Conservation (phyloP, 352 stramenopile genomes). For the Elongisporangium undulatum region DNA sequence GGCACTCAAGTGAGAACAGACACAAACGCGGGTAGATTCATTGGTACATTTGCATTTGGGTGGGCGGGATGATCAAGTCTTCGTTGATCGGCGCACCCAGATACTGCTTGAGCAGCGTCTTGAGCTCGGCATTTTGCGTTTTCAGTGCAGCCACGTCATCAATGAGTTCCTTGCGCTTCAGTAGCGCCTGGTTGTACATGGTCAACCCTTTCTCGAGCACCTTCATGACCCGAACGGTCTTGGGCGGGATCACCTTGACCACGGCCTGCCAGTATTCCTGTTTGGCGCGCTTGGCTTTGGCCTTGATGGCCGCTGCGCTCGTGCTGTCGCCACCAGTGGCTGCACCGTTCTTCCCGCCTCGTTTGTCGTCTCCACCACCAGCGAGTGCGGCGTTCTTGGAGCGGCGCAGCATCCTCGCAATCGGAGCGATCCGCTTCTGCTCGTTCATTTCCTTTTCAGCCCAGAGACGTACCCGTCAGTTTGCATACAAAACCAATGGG, state of each 20-base stretch:
- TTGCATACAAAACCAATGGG: neutral
- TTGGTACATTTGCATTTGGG: constrained; percentile 78
- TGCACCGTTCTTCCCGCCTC: constrained; percentile 11
- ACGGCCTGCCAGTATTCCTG: constrained; percentile 81
- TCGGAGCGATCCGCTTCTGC: constrained; percentile 55
- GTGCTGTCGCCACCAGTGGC: constrained; percentile 15
- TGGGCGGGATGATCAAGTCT: constrained; percentile 79
- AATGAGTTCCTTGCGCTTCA: constrained; percentile 75
- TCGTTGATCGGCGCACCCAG: constrained; percentile 78
- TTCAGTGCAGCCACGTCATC: constrained; percentile 76
- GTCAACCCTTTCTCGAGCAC: constrained; percentile 79
- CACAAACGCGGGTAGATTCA: constrained; percentile 1
- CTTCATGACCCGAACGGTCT: constrained; percentile 73
- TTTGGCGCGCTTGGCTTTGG: constrained; percentile 39
- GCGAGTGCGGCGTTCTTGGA: constrained; percentile 7
- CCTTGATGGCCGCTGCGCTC: constrained; percentile 25
- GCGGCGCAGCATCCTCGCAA: constrained; percentile 40
- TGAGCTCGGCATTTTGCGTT: constrained; percentile 87
- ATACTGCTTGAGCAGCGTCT: constrained; percentile 89
- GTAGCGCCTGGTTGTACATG: constrained; percentile 80
- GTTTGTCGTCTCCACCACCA: neutral
- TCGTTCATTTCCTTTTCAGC: constrained; percentile 52
- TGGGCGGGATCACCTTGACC: constrained; percentile 62
- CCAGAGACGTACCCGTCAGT: constrained; percentile 1
- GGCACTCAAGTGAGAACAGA: neutral